A percentile compares a stretch with the other conserved stretches of the same genome.
Conservation (phyloP, 148 eudicot species). For the Fagopyrum tataricum region DNA sequence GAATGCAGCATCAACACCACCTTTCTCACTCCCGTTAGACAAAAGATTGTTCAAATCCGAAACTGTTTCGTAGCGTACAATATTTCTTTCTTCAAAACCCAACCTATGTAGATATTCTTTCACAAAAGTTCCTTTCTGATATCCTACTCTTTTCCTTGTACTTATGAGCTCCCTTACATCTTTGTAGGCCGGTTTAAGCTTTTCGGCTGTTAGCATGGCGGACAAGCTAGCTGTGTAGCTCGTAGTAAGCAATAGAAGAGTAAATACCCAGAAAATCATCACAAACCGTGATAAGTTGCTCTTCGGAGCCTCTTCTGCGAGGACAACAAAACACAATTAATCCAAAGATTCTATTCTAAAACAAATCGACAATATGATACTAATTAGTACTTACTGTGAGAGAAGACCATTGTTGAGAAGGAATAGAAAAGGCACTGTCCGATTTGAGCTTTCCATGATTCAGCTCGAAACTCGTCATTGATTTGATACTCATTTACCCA, state of each 20-base stretch:
- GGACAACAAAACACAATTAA: background rate
- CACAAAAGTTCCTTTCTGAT: conserved; percentile 34
- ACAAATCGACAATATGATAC: too few relatives aligned
- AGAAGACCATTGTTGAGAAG: conserved; percentile 66
- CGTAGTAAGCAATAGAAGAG: conserved; percentile 44
- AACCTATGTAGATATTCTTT: conserved; percentile 14
- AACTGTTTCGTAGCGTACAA: conserved; percentile 12
- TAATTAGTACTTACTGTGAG: conserved; percentile 55
- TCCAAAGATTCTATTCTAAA: background rate
- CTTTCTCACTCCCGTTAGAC: conserved; percentile 8
- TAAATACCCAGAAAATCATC: conserved; percentile 57
- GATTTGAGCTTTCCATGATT: conserved; percentile 35
- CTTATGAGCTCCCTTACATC: conserved; percentile 27
- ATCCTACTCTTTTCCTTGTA: conserved; percentile 28
- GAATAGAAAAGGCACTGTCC: conserved; percentile 63
- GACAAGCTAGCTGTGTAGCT: conserved; percentile 59
- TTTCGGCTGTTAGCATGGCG: conserved; percentile 43
- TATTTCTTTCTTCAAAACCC: conserved; percentile 19
- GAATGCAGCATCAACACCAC: conserved; percentile 11
- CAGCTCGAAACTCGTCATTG: conserved; percentile 47
- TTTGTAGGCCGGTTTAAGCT: conserved; percentile 31
- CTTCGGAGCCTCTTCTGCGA: background rate
- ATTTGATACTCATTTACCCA: conserved; percentile 67
- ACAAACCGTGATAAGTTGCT: conserved; percentile 61
- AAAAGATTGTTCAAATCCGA: conserved; percentile 21